A percentile compares a stretch with the other conserved stretches of the same genome.
These are phyloP conservation scores for Leishmania braziliensis DNA, from an alignment of 208 protist genomes.

Conservation along the genomic window DNA sequence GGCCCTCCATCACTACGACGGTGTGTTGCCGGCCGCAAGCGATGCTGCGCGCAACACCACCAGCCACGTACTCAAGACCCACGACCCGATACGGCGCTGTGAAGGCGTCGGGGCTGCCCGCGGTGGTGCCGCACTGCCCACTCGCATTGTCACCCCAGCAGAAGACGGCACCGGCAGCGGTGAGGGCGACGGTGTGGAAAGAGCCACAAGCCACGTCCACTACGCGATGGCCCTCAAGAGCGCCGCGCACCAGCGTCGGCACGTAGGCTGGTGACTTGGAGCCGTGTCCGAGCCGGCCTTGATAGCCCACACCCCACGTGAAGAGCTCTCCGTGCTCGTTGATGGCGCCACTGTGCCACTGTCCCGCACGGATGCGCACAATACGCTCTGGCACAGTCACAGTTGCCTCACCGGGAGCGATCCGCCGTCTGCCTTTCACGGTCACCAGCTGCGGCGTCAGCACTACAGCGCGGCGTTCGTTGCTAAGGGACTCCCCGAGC, in stretches of 20 bases:
- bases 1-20: slow-evolving; percentile 80
- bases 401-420: background rate
- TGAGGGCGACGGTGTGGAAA: slow-evolving; percentile 85
- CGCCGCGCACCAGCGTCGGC: slow-evolving; percentile 72
- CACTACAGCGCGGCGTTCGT: slow-evolving; percentile 76
- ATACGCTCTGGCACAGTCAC: slow-evolving; percentile 27
- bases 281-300: slow-evolving; percentile 83
- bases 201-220: slow-evolving; percentile 83
- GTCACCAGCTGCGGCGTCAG: slow-evolving; percentile 70
- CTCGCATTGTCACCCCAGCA: slow-evolving; percentile 90
- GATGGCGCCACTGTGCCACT: slow-evolving; percentile 89
- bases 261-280: slow-evolving; percentile 59
- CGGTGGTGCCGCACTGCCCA: slow-evolving; percentile 69
- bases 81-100: slow-evolving; percentile 74
- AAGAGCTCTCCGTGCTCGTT: slow-evolving; percentile 79
- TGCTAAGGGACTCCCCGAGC: slow-evolving; percentile 76
- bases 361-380: slow-evolving; percentile 76
- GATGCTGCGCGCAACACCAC: slow-evolving; percentile 66
- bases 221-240: slow-evolving; percentile 57
- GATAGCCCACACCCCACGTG: slow-evolving; percentile 89
- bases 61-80: slow-evolving; percentile 78
- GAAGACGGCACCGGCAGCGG: slow-evolving; percentile 62
- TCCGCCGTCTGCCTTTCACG: slow-evolving; percentile 32
- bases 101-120: slow-evolving; percentile 51
- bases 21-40: slow-evolving; percentile 90